phyloP scores from a whole-genome alignment of 2,329 filamentous ascomycete species.

The Penicillium capsulatum region DNA sequence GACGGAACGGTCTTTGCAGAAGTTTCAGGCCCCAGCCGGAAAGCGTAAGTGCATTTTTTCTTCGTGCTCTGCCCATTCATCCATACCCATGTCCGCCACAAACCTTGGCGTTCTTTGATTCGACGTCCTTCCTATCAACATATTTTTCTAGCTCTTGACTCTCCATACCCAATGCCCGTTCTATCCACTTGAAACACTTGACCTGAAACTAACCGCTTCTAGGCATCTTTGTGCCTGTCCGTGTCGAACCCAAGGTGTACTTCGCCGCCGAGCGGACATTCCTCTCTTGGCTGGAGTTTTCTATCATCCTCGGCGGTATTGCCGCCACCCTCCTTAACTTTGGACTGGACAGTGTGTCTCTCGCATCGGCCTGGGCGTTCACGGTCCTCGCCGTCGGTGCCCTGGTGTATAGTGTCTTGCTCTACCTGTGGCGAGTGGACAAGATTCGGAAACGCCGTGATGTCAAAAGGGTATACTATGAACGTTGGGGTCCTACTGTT shows the following conservation, averaged over 20 bases:
- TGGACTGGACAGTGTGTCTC: constrained; percentile 56
- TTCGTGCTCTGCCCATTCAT: too few species aligned
- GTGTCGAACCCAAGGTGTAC: constrained; percentile 96
- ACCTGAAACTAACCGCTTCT: constrained; percentile 21
- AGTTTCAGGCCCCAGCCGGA: constrained; percentile 56
- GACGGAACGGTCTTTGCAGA: constrained; percentile 45
- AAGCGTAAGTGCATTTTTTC: constrained; percentile 43
- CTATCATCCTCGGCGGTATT: constrained; percentile 86
- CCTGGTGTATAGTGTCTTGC: constrained; percentile 74
- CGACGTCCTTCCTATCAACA: too few species aligned
- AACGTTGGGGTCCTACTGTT: constrained; percentile 75
- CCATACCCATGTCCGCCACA: too few species aligned
- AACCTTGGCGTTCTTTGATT: too few species aligned
- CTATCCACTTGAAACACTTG: not conserved
- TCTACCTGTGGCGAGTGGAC: constrained; percentile 83
- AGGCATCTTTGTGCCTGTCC: constrained; percentile 91
- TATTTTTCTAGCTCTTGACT: too few species aligned
- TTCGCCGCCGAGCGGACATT: constrained; percentile 96
- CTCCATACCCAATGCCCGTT: too few species aligned
- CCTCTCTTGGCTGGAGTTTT: constrained; percentile 95
- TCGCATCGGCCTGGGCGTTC: constrained; percentile 71
- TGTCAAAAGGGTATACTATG: constrained; percentile 75
- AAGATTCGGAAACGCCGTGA: constrained; percentile 78
- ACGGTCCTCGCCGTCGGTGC: constrained; percentile 73
- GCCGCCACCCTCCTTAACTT: constrained; percentile 82